phyloP scores from a whole-genome alignment of 1,139 yeast genomes.

The Kodamaea alishanica region DNA sequence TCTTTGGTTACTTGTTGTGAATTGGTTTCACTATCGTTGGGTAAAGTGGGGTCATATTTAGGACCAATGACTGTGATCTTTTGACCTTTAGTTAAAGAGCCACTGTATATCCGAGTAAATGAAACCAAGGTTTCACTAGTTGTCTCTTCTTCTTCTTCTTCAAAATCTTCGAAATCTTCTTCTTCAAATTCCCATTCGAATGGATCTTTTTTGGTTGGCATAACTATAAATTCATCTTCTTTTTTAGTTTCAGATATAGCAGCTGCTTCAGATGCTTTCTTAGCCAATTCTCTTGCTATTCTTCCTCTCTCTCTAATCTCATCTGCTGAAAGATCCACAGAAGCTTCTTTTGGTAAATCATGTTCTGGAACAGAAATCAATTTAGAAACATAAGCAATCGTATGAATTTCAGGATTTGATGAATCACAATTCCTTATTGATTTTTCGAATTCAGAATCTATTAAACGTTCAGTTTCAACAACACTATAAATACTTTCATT shows the following conservation, averaged over 20 bases:
- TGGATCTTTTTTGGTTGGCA: constrained; percentile 21
- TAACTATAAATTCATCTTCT: constrained; percentile 11
- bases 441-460: constrained; percentile 47
- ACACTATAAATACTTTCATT: constrained; percentile 41
- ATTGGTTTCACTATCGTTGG: constrained; percentile 44
- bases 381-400: constrained; percentile 85
- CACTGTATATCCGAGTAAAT: constrained; percentile 85
- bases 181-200: constrained; percentile 49
- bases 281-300: constrained; percentile 66
- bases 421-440: constrained; percentile 63
- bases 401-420: constrained; percentile 50
- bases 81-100: constrained; percentile 73
- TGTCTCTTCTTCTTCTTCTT: constrained; percentile 43
- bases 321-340: constrained; percentile 43
- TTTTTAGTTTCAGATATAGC: constrained; percentile 21
- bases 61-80: constrained; percentile 77
- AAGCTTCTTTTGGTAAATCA: constrained; percentile 58
- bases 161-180: constrained; percentile 36
- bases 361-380: constrained; percentile 78
- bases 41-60: constrained; percentile 70
- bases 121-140: constrained; percentile 70
- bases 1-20: constrained; percentile 45
- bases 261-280: constrained; percentile 64
- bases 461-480: constrained; percentile 29
- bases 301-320: constrained; percentile 67